These are phyloP conservation scores for Penicillium sp. DNA, from an alignment of 2,329 filamentous ascomycete genomes.

Conservation along the genomic window DNA sequence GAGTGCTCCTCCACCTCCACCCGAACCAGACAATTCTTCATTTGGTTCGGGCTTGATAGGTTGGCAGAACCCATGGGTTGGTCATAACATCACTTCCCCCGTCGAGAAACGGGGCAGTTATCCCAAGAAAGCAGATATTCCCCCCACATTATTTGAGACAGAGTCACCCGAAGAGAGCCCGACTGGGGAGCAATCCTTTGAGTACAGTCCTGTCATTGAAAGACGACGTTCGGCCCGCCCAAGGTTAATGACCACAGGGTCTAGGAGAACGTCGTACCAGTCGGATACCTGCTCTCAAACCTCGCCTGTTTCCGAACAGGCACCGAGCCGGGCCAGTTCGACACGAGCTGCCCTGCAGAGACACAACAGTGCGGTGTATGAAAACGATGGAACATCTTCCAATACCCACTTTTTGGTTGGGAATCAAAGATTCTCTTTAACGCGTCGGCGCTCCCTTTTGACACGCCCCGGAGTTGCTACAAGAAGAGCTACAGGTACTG, in stretches of 20 bases:
- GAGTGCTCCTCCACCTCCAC: slow-evolving; percentile 16
- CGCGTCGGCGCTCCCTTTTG: slow-evolving; percentile 40
- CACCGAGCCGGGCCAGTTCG: slow-evolving; percentile 34
- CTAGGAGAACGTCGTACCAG: slow-evolving; percentile 26
- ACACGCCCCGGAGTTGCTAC: slow-evolving; percentile 39
- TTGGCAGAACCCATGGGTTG: slow-evolving; percentile 42
- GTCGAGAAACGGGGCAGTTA: slow-evolving; percentile 12
- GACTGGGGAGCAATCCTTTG: background rate
- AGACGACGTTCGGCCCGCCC: slow-evolving; percentile 4
- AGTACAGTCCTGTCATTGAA: slow-evolving; percentile 1
- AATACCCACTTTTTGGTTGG: slow-evolving; percentile 37
- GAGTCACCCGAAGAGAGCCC: slow-evolving; percentile 7
- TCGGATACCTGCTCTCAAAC: slow-evolving; percentile 18
- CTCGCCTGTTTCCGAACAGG: slow-evolving; percentile 18
- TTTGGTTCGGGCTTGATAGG: slow-evolving; percentile 21
- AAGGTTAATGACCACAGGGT: slow-evolving; percentile 19
- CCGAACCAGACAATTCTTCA: slow-evolving; percentile 9
- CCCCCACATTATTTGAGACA: slow-evolving; percentile 19
- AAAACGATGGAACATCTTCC: slow-evolving; percentile 32
- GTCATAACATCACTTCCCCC: slow-evolving; percentile 17
- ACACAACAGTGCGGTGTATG: slow-evolving; percentile 26
- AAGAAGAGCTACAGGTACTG: slow-evolving; percentile 31
- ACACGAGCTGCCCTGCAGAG: slow-evolving; percentile 29
- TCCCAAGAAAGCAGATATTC: slow-evolving; percentile 16
- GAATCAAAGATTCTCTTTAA: slow-evolving; percentile 37